Percentiles rank a stretch among this genome's conserved stretches.
Conservation (phyloP, 2,329 filamentous ascomycete genomes). For the Aspergillus sojae region DNA sequence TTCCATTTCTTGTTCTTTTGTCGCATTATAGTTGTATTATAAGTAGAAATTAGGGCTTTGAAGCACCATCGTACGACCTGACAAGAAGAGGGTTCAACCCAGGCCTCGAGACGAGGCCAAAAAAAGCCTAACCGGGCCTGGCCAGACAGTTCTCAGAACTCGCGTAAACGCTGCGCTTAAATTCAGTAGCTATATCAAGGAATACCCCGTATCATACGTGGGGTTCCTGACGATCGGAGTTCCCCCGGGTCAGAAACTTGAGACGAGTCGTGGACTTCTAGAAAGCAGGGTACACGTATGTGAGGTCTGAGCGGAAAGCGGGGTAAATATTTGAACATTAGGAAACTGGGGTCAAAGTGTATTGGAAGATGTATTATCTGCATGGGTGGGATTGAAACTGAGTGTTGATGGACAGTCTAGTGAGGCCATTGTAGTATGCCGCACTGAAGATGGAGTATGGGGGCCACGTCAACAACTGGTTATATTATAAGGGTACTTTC, state of each 20-base stretch:
- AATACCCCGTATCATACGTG: background rate
- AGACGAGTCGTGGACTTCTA: background rate
- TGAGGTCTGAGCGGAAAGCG: background rate
- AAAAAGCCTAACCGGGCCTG: background rate
- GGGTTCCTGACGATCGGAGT: background rate
- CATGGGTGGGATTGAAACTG: background rate
- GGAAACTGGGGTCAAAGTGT: background rate
- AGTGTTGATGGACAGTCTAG: background rate
- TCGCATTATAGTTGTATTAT: too few species aligned
- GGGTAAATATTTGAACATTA: background rate
- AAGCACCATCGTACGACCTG: background rate
- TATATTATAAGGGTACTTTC: background rate
- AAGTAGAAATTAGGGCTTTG: too few species aligned
- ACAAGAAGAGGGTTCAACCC: background rate
- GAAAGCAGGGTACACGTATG: background rate
- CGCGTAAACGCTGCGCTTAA: background rate
- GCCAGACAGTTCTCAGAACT: background rate
- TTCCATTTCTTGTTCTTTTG: too few species aligned
- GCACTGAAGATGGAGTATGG: background rate
- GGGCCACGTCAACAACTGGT: background rate
- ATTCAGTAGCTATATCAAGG: background rate
- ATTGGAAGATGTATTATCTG: background rate
- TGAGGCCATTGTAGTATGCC: too few species aligned
- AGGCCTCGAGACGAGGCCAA: background rate
- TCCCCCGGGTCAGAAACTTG: background rate